phyloP scores from a whole-genome alignment of 2,329 filamentous ascomycete genomes.

The Fusarium sororula region DNA sequence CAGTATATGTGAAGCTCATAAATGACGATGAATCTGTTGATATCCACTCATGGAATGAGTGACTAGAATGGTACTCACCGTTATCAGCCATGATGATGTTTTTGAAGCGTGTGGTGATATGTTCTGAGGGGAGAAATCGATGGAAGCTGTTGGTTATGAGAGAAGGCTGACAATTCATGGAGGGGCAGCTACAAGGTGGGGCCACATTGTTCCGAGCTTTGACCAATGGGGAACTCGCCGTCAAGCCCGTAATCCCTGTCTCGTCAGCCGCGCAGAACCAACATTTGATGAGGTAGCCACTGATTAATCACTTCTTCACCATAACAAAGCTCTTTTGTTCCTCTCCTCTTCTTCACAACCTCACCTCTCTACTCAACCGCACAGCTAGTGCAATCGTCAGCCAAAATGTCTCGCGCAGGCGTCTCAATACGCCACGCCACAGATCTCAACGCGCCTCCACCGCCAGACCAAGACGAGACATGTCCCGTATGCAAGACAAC shows the following conservation, averaged over 20 bases:
- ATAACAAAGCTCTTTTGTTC: background rate
- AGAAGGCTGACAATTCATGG: slow-evolving; percentile 45
- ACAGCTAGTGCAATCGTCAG: accelerated
- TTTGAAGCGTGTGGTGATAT: slow-evolving; percentile 2
- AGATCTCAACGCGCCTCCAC: slow-evolving; percentile 21
- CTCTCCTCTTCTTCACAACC: background rate
- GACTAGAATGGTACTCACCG: background rate
- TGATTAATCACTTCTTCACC: slow-evolving; percentile 9
- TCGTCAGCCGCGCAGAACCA: slow-evolving; percentile 40
- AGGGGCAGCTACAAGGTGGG: slow-evolving; percentile 13
- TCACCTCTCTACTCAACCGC: background rate
- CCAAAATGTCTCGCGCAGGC: slow-evolving; percentile 44
- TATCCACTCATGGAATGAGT: accelerated
- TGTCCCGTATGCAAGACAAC: slow-evolving; percentile 98
- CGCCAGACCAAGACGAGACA: slow-evolving; percentile 67
- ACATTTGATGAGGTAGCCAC: background rate
- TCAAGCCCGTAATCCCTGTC: slow-evolving; percentile 9
- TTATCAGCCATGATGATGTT: slow-evolving; percentile 53
- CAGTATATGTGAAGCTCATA: background rate
- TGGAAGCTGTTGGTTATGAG: slow-evolving; percentile 35
- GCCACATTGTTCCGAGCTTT: background rate
- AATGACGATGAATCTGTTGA: background rate
- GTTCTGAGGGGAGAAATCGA: slow-evolving; percentile 19
- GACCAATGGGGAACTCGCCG: slow-evolving; percentile 32
- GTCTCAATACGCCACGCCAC: slow-evolving; percentile 44